phyloP scores from a whole-genome alignment of 768 basidiomycete species.

The Phaeotremella fagi region DNA sequence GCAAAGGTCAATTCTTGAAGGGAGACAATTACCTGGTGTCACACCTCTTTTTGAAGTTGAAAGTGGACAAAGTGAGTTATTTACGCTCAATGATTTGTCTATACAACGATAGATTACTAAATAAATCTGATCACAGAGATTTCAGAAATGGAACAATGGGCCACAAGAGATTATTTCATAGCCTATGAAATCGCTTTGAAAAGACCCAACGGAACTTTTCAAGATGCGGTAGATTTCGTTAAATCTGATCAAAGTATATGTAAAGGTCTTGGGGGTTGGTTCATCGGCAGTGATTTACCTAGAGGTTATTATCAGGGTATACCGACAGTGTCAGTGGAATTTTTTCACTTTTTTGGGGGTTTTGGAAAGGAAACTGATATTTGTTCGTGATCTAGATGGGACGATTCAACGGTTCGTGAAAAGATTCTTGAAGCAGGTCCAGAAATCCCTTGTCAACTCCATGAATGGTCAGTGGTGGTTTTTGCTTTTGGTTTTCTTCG shows the following conservation, averaged over 20 bases:
- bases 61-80: neutral
- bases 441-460: neutral
- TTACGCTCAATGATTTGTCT: too few relatives aligned
- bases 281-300: neutral
- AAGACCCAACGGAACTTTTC: neutral
- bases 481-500: neutral
- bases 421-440: neutral
- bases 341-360: neutral
- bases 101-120: too few relatives aligned
- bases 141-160: neutral
- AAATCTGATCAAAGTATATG: neutral
- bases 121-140: too few relatives aligned
- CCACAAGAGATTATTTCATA: neutral
- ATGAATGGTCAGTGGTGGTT: neutral
- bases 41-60: conserved; percentile 3
- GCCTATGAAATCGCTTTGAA: conserved; percentile 4
- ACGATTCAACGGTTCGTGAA: neutral
- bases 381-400: neutral
- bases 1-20: neutral
- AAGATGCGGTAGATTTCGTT: conserved; percentile 1
- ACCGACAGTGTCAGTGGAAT: neutral
- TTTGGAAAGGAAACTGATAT: neutral
- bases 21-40: neutral
- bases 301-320: conserved; percentile 1
- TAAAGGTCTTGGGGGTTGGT: conserved; percentile 4